phyloP scores from a whole-genome alignment of 257 asterid species.

The Rubia yunnanensis region DNA sequence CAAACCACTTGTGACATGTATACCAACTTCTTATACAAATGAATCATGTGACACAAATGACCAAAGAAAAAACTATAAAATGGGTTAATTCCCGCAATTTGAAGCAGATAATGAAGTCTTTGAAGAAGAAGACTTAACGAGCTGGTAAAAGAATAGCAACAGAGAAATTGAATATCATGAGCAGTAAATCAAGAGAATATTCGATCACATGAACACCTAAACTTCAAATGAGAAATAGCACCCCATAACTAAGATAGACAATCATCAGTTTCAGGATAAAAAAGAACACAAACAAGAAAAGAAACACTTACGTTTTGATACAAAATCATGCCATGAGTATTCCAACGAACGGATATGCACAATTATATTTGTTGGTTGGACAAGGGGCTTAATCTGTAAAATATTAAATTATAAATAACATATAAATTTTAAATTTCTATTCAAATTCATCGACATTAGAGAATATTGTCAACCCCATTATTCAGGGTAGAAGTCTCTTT shows the following conservation, averaged over 20 bases:
- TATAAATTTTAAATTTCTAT: background rate
- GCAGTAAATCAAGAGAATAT: background rate
- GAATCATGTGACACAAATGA: background rate
- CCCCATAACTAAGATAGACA: background rate
- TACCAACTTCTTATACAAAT: background rate
- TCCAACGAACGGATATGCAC: slow-evolving; percentile 32
- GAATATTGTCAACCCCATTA: background rate
- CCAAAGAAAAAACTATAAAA: background rate
- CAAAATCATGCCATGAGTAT: slow-evolving; percentile 88
- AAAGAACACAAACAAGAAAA: slow-evolving; percentile 2
- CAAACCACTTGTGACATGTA: background rate
- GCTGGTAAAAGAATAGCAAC: background rate
- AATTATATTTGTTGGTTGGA: slow-evolving; percentile 60
- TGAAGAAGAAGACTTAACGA: background rate
- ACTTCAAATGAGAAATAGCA: background rate
- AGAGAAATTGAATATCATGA: background rate
- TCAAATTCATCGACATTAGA: background rate
- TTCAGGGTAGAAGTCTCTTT: background rate
- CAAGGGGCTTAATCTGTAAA: slow-evolving; percentile 82
- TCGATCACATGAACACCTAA: background rate
- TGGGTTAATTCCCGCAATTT: background rate
- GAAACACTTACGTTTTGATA: slow-evolving; percentile 57
- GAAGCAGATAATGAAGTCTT: background rate
- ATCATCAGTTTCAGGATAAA: slow-evolving; percentile 1
- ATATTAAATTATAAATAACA: slow-evolving; percentile 7